A percentile compares a stretch with the other conserved stretches of the same genome.
Conservation (phyloP, 805 yeast species). For the Pichia insulana region DNA sequence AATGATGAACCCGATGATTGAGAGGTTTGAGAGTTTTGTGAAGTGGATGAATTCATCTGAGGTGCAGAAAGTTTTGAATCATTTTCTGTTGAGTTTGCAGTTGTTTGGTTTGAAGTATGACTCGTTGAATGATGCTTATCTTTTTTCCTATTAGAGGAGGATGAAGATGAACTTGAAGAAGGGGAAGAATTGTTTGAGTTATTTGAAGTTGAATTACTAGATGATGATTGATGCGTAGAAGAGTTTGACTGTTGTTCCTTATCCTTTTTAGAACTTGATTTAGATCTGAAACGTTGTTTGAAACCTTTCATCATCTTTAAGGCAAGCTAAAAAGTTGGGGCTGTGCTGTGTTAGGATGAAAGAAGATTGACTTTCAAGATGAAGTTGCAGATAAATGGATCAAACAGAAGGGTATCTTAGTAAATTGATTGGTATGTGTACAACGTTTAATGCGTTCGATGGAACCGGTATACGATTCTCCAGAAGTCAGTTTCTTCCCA, state of each 20-base stretch:
- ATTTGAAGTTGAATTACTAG: neutral
- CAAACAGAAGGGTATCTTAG: no score
- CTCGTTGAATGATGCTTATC: neutral
- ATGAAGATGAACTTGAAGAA: no score
- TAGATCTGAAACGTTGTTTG: conserved; percentile 46
- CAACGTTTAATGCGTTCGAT: no score
- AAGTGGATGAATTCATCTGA: neutral
- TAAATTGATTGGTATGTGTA: no score
- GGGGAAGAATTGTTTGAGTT: neutral
- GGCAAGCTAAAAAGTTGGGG: neutral
- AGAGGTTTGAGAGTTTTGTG: neutral
- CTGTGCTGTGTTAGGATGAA: no score
- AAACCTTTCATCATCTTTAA: conserved; percentile 65
- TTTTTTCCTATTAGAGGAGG: neutral
- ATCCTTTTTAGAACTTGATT: conserved; percentile 18
- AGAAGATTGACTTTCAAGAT: no score
- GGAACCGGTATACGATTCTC: no score
- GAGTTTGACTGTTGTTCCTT: conserved; percentile 5
- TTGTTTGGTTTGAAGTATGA: neutral
- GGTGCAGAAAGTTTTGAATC: neutral
- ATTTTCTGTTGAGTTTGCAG: neutral
- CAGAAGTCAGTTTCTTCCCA: no score
- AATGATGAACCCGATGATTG: neutral
- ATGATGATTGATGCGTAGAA: conserved; percentile 5
- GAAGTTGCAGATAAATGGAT: no score